Evolutionary conservation across 83 land plant genomes (phyloP).

Genomic region (Diphasiastrum complanatum): DNA sequence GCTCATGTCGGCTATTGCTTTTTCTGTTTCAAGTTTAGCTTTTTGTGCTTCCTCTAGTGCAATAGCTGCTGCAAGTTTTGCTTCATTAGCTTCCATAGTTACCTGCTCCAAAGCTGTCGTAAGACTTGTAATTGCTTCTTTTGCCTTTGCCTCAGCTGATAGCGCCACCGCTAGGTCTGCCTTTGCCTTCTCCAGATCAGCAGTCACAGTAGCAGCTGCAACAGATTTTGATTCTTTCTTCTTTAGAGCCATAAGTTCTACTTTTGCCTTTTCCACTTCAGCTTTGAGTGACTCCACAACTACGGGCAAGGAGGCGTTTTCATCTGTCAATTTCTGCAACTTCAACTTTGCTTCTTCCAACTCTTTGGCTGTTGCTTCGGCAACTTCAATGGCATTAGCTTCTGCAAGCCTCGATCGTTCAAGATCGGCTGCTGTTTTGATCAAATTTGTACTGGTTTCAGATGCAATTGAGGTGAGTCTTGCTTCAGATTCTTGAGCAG

Average conservation of each 20-base stretch:
- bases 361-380: background rate
- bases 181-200: conserved; percentile 45
- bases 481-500: conserved; percentile 44
- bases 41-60: conserved; percentile 52
- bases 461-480: conserved; percentile 16
- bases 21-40: conserved; percentile 57
- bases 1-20: conserved; percentile 44
- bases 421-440: conserved; percentile 9
- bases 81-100: conserved; percentile 56
- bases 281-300: conserved; percentile 8
- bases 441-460: conserved; percentile 16
- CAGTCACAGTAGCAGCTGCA: conserved; percentile 41
- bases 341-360: background rate
- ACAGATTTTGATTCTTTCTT: conserved; percentile 20
- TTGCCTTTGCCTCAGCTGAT: conserved; percentile 50
- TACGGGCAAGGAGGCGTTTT: background rate
- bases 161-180: conserved; percentile 41
- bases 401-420: conserved; percentile 32
- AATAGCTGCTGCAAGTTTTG: conserved; percentile 33
- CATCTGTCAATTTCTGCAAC: conserved; percentile 4
- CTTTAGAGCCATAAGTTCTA: conserved; percentile 14
- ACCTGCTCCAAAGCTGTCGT: conserved; percentile 49
- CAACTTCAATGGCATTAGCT: conserved; percentile 38
- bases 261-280: conserved; percentile 14
- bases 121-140: conserved; percentile 51